Conservation (phyloP, 2,329 filamentous ascomycete species). For the Thermothelomyces thermophilus region DNA sequence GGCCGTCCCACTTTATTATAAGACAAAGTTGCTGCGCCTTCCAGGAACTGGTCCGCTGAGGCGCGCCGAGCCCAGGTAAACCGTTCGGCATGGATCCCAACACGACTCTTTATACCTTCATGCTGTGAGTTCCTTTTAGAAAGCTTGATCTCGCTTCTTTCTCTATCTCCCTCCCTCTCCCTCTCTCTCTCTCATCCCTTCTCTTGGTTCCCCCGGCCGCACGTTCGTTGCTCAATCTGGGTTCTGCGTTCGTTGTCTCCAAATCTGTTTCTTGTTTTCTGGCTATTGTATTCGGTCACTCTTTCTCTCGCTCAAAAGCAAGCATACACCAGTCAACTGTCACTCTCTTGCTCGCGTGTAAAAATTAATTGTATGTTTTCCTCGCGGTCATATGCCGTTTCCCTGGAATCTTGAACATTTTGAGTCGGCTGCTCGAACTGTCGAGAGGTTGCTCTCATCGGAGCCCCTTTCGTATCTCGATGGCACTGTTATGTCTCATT, state of each 20-base stretch:
- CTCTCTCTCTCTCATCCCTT: constrained; percentile 1
- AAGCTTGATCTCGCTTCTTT: constrained; percentile 11
- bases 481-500: neutral
- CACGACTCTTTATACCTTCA: constrained; percentile 63
- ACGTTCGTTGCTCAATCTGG: constrained; percentile 13
- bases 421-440: too few species aligned
- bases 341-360: neutral
- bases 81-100: constrained; percentile 46
- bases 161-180: constrained; percentile 1
- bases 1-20: constrained; percentile 17
- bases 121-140: constrained; percentile 50
- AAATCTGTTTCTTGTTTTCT: neutral
- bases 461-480: neutral
- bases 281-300: neutral
- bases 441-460: too few species aligned
- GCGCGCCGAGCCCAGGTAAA: constrained; percentile 24
- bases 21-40: constrained; percentile 10
- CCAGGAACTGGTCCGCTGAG: constrained; percentile 5
- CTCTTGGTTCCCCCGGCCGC: too few species aligned
- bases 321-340: neutral
- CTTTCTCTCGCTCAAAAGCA: constrained; percentile 2
- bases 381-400: too few species aligned
- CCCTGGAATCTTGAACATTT: too few species aligned
- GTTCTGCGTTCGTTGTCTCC: constrained; percentile 13
- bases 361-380: neutral